Conservation (phyloP, 2,329 filamentous ascomycete genomes). For the Chaetomium sp. region DNA sequence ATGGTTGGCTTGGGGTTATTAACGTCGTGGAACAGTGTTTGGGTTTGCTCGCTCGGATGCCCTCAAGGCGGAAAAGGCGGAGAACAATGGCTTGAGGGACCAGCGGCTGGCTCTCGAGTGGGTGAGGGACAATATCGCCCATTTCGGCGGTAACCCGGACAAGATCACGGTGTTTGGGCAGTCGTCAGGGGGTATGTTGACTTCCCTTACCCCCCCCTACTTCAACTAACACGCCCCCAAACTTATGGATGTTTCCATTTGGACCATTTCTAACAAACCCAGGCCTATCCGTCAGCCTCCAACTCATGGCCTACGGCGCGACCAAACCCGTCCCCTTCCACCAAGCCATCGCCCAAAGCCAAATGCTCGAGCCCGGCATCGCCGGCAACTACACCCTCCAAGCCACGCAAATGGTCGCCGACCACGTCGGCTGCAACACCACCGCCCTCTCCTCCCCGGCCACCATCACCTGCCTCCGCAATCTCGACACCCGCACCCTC, state of each 20-base stretch:
- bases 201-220: background rate
- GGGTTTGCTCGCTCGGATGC: constrained; percentile 25
- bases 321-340: constrained; percentile 29
- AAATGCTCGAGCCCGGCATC: constrained; percentile 4
- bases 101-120: constrained; percentile 24
- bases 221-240: too few species aligned
- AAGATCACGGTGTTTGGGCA: constrained; percentile 14
- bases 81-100: constrained; percentile 26
- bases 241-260: too few species aligned
- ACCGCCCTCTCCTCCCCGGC: background rate
- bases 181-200: background rate
- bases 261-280: background rate
- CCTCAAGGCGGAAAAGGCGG: constrained; percentile 24
- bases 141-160: constrained; percentile 26
- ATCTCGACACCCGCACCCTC: background rate
- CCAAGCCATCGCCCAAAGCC: constrained; percentile 14
- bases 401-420: background rate
- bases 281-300: constrained; percentile 15
- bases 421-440: constrained; percentile 2
- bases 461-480: constrained; percentile 1
- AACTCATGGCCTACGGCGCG: constrained; percentile 27
- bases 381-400: constrained; percentile 1
- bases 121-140: constrained; percentile 25
- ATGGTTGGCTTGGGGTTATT: background rate
- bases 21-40: constrained; percentile 23